Base-by-base conservation (phyloP, 2,329 filamentous ascomycete genomes). In the Cladosporium sp. region DNA sequence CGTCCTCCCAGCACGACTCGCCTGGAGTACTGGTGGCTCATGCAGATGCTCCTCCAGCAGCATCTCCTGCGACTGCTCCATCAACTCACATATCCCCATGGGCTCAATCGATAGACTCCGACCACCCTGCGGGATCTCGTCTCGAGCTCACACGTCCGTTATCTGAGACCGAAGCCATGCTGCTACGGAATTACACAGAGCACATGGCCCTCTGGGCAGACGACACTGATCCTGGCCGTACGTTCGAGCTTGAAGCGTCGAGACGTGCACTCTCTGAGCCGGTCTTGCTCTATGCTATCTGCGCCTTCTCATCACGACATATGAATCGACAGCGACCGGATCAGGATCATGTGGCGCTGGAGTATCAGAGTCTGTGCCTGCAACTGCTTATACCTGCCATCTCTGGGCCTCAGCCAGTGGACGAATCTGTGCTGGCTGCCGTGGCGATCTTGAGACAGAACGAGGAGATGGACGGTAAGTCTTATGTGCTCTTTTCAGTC, bases 371-470 rank as follows among this genome's bases (percentile, higher is more conserved):
- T 19, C 68, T 75, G 51, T 80, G 77, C 57, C 68, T 80, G 9
- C 73, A 77, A 54, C 66, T 78, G 10, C 70, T 81, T 4, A 79
- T 80, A 2, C 68, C 74, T 10, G 74, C 75, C 2, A 69, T 80
- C 13, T 71, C 75, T 7, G 71, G 73, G 35, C 74, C 77, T 0
- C 69, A 73, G 1, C 72, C 73, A 1, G 78, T 75, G 62, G 76
- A 78, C 48, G 78, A 78, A 32, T 76, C 75, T 15, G 72, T 80
- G 2, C 66, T 81, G 0, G 73, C 77, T 0, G 76, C 78, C 0
- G 77, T 81, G 0, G 78, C 80, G 8, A 73, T 80, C 5, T 65
- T 80, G 19, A 73, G 78, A 0, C 70, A 80, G 4, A 78, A 80
- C 54, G 78, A 80, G 62, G 78, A 80, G 56, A 73, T 73, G 69